These are phyloP conservation scores for Hericium alpestre DNA, from an alignment of 768 basidiomycete species.

Conservation along the genomic window DNA sequence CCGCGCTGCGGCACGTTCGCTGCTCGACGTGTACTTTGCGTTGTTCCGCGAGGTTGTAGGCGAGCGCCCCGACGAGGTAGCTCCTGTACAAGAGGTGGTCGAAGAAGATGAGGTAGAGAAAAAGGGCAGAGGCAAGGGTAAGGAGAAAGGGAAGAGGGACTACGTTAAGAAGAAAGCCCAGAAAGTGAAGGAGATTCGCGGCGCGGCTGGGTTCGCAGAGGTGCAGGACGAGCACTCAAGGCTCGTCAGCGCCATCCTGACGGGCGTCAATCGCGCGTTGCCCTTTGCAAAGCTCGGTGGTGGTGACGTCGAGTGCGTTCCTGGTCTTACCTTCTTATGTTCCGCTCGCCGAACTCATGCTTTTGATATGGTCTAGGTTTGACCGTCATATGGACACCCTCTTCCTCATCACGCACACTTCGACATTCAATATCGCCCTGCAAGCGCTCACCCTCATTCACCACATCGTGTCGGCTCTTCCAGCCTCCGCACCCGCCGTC, in stretches of 20 bases:
- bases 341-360: neutral
- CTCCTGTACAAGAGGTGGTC: neutral
- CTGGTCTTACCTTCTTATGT: neutral
- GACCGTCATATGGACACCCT: slow-evolving; percentile 83
- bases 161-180: slow-evolving; percentile 21
- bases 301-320: slow-evolving; percentile 48
- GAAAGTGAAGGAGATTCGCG: slow-evolving; percentile 34
- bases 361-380: slow-evolving; percentile 37
- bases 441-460: slow-evolving; percentile 86
- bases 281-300: slow-evolving; percentile 83
- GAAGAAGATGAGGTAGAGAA: slow-evolving; percentile 28
- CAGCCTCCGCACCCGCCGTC: slow-evolving; percentile 35
- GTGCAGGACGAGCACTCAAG: slow-evolving; percentile 74
- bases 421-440: slow-evolving; percentile 93
- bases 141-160: slow-evolving; percentile 18
- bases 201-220: slow-evolving; percentile 60
- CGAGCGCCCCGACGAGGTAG: slow-evolving; percentile 26
- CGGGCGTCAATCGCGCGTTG: slow-evolving; percentile 89
- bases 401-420: slow-evolving; percentile 89
- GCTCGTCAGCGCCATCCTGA: slow-evolving; percentile 81
- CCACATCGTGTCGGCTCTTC: slow-evolving; percentile 58
- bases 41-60: slow-evolving; percentile 85
- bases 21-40: slow-evolving; percentile 90
- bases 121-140: slow-evolving; percentile 20
- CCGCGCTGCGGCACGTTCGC: slow-evolving; percentile 58